Evolutionary conservation across 2,329 filamentous ascomycete genomes (phyloP).

Genomic region (Talaromyces marneffei): DNA sequence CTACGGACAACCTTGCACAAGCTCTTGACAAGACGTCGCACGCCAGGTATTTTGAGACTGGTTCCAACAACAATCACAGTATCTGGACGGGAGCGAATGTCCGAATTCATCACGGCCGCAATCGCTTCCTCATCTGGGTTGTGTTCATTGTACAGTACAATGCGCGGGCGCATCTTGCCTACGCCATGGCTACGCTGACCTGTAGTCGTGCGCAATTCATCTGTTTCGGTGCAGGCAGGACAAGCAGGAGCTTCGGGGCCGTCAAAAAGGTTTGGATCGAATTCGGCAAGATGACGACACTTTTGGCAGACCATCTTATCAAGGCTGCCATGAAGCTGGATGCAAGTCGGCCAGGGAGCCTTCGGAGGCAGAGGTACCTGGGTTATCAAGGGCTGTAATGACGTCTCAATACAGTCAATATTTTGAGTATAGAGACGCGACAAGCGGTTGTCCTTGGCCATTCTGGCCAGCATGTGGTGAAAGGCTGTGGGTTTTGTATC

Average conservation of each 20-base stretch:
- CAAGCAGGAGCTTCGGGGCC: slow-evolving; percentile 81
- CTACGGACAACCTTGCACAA: slow-evolving; percentile 82
- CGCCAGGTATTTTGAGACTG: slow-evolving; percentile 89
- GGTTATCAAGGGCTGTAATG: slow-evolving; percentile 71
- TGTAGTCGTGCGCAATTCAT: slow-evolving; percentile 68
- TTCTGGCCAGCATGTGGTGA: slow-evolving; percentile 85
- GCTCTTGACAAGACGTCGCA: slow-evolving; percentile 81
- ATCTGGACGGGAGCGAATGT: slow-evolving; percentile 79
- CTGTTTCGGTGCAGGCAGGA: slow-evolving; percentile 64
- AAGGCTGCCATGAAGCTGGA: slow-evolving; percentile 89
- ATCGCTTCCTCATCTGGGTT: slow-evolving; percentile 97
- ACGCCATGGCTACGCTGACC: slow-evolving; percentile 92
- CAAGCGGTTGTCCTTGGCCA: slow-evolving; percentile 79
- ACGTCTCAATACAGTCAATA: slow-evolving; percentile 89
- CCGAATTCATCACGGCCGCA: slow-evolving; percentile 78
- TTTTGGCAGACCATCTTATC: slow-evolving; percentile 97
- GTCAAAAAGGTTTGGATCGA: slow-evolving; percentile 73
- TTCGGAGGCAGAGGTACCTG: slow-evolving; percentile 74
- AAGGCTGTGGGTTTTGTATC: slow-evolving; percentile 78
- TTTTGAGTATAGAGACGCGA: slow-evolving; percentile 94
- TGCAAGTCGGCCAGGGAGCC: slow-evolving; percentile 85
- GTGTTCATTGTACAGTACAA: slow-evolving; percentile 95
- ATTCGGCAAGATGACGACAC: slow-evolving; percentile 69
- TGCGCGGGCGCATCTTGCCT: slow-evolving; percentile 79
- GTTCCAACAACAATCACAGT: slow-evolving; percentile 93